phyloP scores from a whole-genome alignment of 441 rosid species.

The Erodium trifolium region DNA sequence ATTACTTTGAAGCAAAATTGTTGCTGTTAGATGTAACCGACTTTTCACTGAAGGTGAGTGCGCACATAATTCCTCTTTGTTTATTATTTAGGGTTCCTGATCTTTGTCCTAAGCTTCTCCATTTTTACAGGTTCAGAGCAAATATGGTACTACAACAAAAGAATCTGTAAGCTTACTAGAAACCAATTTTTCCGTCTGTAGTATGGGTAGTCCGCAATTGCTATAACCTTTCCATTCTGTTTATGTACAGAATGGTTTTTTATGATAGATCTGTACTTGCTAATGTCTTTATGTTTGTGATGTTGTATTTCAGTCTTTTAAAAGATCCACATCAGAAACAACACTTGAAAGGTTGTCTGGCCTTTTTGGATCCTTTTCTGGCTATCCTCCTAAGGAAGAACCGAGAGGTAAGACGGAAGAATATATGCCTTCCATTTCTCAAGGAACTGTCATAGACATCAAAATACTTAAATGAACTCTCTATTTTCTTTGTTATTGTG shows the following conservation, averaged over 20 bases:
- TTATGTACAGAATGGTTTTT: no score
- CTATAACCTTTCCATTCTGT: no score
- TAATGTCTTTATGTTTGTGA: neutral
- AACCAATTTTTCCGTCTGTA: neutral
- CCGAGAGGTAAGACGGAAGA: conserved; percentile 14
- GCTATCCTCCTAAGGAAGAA: conserved; percentile 17
- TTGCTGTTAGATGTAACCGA: conserved; percentile 22
- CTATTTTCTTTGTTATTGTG: neutral
- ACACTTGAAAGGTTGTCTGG: conserved; percentile 6
- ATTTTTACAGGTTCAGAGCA: conserved; percentile 23
- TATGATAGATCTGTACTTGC: neutral
- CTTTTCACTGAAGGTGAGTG: conserved; percentile 20
- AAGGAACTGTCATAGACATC: neutral
- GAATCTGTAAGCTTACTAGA: conserved; percentile 17
- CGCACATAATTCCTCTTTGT: neutral
- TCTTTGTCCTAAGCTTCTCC: neutral
- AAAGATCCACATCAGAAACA: conserved; percentile 16
- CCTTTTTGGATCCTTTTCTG: neutral
- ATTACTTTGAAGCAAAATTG: conserved; percentile 23
- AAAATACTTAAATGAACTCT: neutral
- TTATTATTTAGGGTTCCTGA: neutral
- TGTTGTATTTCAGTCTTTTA: conserved; percentile 12
- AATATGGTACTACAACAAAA: conserved; percentile 20
- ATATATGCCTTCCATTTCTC: neutral
- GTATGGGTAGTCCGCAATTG: neutral